These are phyloP conservation scores for Trypethelium eluteriae DNA, from an alignment of 495 filamentous ascomycete species.

Conservation along the genomic window DNA sequence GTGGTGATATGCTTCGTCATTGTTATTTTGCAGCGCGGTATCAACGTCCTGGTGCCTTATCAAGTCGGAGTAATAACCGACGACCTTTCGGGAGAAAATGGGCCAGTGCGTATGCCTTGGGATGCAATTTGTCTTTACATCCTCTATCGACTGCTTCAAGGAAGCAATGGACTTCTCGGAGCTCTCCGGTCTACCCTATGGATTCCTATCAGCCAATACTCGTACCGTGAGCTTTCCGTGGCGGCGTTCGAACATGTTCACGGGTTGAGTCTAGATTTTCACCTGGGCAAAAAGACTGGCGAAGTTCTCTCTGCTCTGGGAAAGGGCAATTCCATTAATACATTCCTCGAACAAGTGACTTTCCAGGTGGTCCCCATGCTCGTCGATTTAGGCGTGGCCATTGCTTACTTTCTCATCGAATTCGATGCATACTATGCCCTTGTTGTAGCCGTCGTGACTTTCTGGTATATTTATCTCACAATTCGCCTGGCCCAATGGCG, in stretches of 20 bases:
- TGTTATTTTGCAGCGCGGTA: constrained; percentile 63
- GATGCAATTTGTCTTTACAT: constrained; percentile 69
- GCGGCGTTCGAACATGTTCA: constrained; percentile 97
- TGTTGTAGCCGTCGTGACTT: constrained; percentile 83
- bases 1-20: constrained; percentile 75
- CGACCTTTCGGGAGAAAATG: constrained; percentile 49
- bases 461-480: constrained; percentile 90
- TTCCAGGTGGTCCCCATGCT: constrained; percentile 95
- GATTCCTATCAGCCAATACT: constrained; percentile 95
- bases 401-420: constrained; percentile 70
- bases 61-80: constrained; percentile 69
- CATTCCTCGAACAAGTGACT: constrained; percentile 89
- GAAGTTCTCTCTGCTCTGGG: constrained; percentile 91
- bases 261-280: constrained; percentile 88
- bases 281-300: constrained; percentile 91
- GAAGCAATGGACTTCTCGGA: constrained; percentile 75
- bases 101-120: constrained; percentile 53
- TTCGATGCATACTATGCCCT: constrained; percentile 92
- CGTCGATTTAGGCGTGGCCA: constrained; percentile 77
- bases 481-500: constrained; percentile 92
- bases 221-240: constrained; percentile 87
- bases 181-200: constrained; percentile 75
- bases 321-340: constrained; percentile 93
- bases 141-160: constrained; percentile 75
- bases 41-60: constrained; percentile 73